Evolutionary conservation across 1,139 yeast genomes (phyloP), one percentile per base, ranked within the genome.

Genomic region (Kluyveromyces marxianus): DNA sequence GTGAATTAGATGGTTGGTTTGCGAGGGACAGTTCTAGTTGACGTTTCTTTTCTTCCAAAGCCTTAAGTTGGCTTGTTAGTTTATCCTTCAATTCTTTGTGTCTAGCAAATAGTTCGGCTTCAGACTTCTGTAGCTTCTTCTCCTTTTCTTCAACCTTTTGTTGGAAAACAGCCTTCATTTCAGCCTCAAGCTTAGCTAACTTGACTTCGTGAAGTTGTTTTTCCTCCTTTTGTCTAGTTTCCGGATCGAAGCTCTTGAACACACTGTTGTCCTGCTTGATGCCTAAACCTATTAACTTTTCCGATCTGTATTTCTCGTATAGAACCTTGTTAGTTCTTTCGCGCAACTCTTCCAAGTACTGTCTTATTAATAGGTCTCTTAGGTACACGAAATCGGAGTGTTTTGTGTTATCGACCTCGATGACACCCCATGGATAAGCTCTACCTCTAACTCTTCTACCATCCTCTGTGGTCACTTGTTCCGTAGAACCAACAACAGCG

Each of bases 51-150:
- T 89, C 97, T 67, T 92, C 97, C 63, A 92, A 76, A 58, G 89
- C 80, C 63, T 82, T 82, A 54, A 92, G 81, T 69, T 90, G 97
- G 66, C 85, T 85, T 56, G 85, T 76, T 63, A 92, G 76, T 68
- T 87, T 88, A 62, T 90, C 97, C 72, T 92, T 90, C 94, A 92
- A 89, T 67, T 92, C 97, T 68, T 88, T 87, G 69, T 94, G 98
- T 67, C 95, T 82, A 36, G 95, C 80, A 67, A 92, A 92, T 62
- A 94, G 77, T 69, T 94, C 98, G 48, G 96, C 95, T 70, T 94
- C 98, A 42, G 97, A 88, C 70, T 90, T 87, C 72, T 90, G 96
- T 66, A 94, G 79, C 72, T 90, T 90, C 76, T 89, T 87, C 69
- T 94, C 99, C 81, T 94, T 94, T 69, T 90, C 97, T 49, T 85